Evolutionary conservation across 1,284 basidiomycete genomes (phyloP).

Genomic region (Cryptococcus sp.): DNA sequence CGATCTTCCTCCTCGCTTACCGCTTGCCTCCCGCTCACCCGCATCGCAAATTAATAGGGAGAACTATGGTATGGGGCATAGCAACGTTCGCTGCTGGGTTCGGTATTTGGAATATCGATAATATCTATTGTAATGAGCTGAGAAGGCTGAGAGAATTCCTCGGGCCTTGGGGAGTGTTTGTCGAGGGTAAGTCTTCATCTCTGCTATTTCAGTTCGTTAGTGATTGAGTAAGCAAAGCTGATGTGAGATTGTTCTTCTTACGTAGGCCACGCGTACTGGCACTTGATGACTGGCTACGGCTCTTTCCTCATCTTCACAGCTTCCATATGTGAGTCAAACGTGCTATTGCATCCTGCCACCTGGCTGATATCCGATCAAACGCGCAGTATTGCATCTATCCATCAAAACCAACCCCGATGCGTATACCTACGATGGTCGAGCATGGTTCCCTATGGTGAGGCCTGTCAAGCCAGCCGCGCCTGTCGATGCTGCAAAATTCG

Average conservation of each 20-base stretch:
- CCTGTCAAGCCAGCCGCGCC: neutral
- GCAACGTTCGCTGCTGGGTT: conserved; percentile 53
- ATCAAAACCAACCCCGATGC: conserved; percentile 13
- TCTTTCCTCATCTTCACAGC: conserved; percentile 54
- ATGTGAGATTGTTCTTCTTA: neutral
- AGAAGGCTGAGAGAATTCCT: conserved; percentile 28
- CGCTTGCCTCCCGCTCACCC: conserved; percentile 31
- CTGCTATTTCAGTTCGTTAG: neutral
- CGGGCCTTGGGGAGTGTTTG: conserved; percentile 37
- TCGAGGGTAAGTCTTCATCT: conserved; percentile 44
- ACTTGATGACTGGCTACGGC: conserved; percentile 57
- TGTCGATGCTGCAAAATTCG: too few species aligned
- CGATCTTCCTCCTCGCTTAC: conserved; percentile 36
- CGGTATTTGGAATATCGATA: conserved; percentile 59
- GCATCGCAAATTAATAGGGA: conserved; percentile 28
- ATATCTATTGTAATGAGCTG: conserved; percentile 54
- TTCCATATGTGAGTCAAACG: conserved; percentile 41
- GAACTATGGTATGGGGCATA: conserved; percentile 38
- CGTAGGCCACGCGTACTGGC: conserved; percentile 57
- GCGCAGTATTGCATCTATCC: conserved; percentile 15
- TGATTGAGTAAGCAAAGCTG: neutral
- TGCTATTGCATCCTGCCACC: neutral
- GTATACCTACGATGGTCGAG: conserved; percentile 4
- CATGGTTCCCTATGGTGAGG: neutral
- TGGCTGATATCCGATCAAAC: neutral